Evolutionary conservation across 2,329 filamentous ascomycete species (phyloP).

Genomic region (Coniochaeta sp.): DNA sequence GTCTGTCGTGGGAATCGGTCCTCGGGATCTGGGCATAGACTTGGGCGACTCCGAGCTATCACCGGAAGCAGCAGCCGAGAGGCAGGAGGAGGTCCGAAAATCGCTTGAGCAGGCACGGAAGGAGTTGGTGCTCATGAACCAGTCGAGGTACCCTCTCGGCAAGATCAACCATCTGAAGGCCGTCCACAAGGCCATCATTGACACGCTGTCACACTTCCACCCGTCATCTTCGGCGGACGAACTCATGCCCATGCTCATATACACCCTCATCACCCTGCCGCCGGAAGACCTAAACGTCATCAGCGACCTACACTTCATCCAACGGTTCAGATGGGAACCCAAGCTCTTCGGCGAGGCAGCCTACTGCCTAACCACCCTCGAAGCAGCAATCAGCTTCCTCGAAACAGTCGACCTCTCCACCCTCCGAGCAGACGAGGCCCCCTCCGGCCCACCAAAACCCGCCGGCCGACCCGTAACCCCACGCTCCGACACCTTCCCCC

Average conservation of each 20-base stretch:
- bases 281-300: slow-evolving; percentile 81
- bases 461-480: slow-evolving; percentile 37
- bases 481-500: slow-evolving; percentile 47
- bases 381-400: slow-evolving; percentile 88
- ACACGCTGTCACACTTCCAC: slow-evolving; percentile 63
- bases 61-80: slow-evolving; percentile 49
- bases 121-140: slow-evolving; percentile 73
- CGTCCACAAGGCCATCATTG: slow-evolving; percentile 90
- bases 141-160: slow-evolving; percentile 79
- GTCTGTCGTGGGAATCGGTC: slow-evolving; percentile 81
- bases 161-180: slow-evolving; percentile 85
- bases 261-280: slow-evolving; percentile 84
- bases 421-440: slow-evolving; percentile 70
- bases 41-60: slow-evolving; percentile 50
- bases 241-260: slow-evolving; percentile 94
- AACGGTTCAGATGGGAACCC: slow-evolving; percentile 76
- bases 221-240: slow-evolving; percentile 89
- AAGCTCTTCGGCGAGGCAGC: slow-evolving; percentile 91
- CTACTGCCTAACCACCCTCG: slow-evolving; percentile 92
- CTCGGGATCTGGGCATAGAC: slow-evolving; percentile 77
- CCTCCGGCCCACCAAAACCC: slow-evolving; percentile 57
- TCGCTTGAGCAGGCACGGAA: slow-evolving; percentile 64
- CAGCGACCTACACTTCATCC: slow-evolving; percentile 92
- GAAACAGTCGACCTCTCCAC: slow-evolving; percentile 93
- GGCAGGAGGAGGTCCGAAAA: slow-evolving; percentile 60